Base-by-base conservation (phyloP, 2,329 filamentous ascomycete genomes). In the Claviceps sorghi region DNA sequence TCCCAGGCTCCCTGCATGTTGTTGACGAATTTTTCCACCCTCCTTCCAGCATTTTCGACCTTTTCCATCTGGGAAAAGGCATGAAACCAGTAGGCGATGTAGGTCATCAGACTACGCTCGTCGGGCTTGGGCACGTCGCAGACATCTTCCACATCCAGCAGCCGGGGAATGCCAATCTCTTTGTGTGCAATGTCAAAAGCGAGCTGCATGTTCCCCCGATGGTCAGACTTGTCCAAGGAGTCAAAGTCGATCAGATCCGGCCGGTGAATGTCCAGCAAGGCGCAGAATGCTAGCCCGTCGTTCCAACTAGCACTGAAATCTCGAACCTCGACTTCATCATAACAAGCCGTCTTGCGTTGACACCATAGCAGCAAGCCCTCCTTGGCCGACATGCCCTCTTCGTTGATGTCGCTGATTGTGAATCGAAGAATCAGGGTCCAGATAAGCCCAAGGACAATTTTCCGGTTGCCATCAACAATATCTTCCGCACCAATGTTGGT, bases 1-100 rank as follows among this genome's bases (percentile, higher is more conserved):
- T 96, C 91, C 93, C 93, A 98, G 9, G 93, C 91, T 22, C 93
- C 93, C 65, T 96, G 89, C 93, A 98, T 97, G 67, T 93, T 97
- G 65, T 88, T 88, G 60, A 98, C 87, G 63, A 98, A 98, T 69
- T 98, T 98, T 72, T 98, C 93, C 5, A 98, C 93, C 59, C 93
- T 81, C 55, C 93, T 81, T 5, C 93, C 93, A 4, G 93, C 93
- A 65, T 98, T 98, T 69, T 98, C 93, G 9, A 98, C 93, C 66
- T 91, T 86, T 71, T 98, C 93, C 83, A 98, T 94, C 64, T 97
- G 91, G 32, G 91, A 97, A 67, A 98, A 98, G 60, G 93, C 93
- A 65, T 98, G 93, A 77, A 98, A 98, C 93, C 93, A 98, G 74
- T 98, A 98, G 58, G 93, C 93, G 61, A 98, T 98, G 68, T 98